Base-by-base conservation (phyloP, 257 asterid genomes). In the Solanum neorickii region DNA sequence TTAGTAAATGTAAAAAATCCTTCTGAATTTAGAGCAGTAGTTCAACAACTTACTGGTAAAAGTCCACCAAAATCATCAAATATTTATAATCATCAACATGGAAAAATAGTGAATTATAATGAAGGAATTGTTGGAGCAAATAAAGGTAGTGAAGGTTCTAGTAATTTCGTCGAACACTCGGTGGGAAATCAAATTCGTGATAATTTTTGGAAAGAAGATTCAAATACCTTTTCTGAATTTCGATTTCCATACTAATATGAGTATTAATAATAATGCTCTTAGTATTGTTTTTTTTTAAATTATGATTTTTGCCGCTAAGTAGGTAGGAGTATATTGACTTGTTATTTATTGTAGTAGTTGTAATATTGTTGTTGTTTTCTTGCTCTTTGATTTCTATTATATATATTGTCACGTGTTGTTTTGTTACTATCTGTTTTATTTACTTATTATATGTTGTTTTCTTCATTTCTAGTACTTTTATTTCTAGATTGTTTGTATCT, bases 31-130 rank as follows among this genome's bases (percentile, higher is more conserved):
- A 87, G 91, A 85, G 41, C 90, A 3, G 77, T 89, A 27, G 93
- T 91, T 82, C 93, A 91, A 86, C 87, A 89, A 60, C 91, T 91
- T 82, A 91, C 93, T 3, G 93, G 93, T 29, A 87, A 87, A 87
- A 86, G 86, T 31, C 66, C 87, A 16, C 80, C 62, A 80, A 80
- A 80, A 80, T 80, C 68, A 21, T 78, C 84, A 59, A 25, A 78
- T 46, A 0, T 25, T 25, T 18, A 27, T 77, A 47, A 27, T 5
- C 41, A 10, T 11, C 16, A 65, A 5, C 39, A 47, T 16, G 44
- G 10, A 47, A 47, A 80, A 49, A 80, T 3, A 5, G 29, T 39
- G 18, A 47, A 8, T 29, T 47, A 15, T 80, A 37, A 27, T 80
- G 60, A 80, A 44, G 84, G 66, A 78, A 76, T 33, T 8, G 59